Conservation (phyloP, 805 yeast genomes). For the Pichia rugopelliculosa region DNA sequence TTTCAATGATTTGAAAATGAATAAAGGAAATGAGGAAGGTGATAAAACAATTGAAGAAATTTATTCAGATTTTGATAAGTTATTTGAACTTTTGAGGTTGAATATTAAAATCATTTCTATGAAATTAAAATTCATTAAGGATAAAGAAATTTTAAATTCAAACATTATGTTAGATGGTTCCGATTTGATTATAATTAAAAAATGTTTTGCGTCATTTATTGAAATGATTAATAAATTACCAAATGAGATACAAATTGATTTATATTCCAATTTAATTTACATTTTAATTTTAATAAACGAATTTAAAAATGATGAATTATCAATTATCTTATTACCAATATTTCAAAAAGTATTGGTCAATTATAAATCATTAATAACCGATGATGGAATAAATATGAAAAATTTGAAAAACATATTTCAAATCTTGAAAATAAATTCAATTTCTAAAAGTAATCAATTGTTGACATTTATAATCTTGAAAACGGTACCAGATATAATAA, state of each 20-base stretch:
- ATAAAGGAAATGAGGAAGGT: conserved; percentile 14
- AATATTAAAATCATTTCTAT: conserved; percentile 55
- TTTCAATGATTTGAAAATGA: conserved; percentile 27
- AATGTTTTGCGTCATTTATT: conserved; percentile 44
- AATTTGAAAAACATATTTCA: conserved; percentile 30
- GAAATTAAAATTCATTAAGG: conserved; percentile 52
- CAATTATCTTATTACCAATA: conserved; percentile 46
- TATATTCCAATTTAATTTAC: conserved; percentile 62
- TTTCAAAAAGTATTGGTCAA: conserved; percentile 38
- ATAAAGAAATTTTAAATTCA: conserved; percentile 30
- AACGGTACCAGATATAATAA: conserved; percentile 28
- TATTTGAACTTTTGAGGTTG: conserved; percentile 74
- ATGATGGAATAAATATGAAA: conserved; percentile 7
- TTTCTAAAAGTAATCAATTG: conserved; percentile 25
- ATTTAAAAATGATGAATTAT: conserved; percentile 32
- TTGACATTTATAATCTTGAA: conserved; percentile 41
- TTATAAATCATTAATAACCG: conserved; percentile 15
- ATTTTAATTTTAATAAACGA: conserved; percentile 53
- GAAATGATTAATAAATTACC: conserved; percentile 62
- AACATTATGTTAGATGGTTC: conserved; percentile 19
- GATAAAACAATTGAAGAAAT: conserved; percentile 33
- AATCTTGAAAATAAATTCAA: conserved; percentile 15
- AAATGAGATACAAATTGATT: conserved; percentile 57
- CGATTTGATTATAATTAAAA: conserved; percentile 40
- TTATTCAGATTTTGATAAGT: conserved; percentile 58